Percentiles rank a stretch among this genome's conserved stretches.
These are phyloP conservation scores for Quercus tomentella DNA, from an alignment of 331 rosid species.

Conservation along the genomic window DNA sequence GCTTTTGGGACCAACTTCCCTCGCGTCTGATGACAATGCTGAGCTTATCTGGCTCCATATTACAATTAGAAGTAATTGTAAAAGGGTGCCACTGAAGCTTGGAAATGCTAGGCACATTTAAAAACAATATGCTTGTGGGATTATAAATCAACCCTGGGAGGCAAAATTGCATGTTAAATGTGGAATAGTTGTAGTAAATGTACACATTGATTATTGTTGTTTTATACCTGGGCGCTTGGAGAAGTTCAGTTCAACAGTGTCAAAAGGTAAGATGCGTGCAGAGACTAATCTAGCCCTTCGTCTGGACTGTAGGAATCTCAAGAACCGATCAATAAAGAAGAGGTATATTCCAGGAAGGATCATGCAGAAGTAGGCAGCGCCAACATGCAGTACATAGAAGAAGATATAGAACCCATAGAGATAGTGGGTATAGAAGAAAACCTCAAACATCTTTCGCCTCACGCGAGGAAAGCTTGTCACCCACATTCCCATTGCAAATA, in stretches of 20 bases:
- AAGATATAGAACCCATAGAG: slow-evolving; percentile 52
- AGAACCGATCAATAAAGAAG: slow-evolving; percentile 53
- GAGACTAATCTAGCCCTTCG: slow-evolving; percentile 35
- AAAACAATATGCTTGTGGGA: slow-evolving; percentile 57
- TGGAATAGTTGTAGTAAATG: too few species aligned
- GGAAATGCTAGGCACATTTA: slow-evolving; percentile 64
- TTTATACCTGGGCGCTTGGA: slow-evolving; percentile 54
- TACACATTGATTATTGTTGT: neutral
- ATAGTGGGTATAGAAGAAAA: slow-evolving; percentile 72
- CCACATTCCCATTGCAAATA: slow-evolving; percentile 55
- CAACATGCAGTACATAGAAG: slow-evolving; percentile 62
- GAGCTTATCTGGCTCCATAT: slow-evolving; percentile 43
- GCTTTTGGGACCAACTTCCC: slow-evolving; percentile 60
- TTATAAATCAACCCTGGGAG: slow-evolving; percentile 50
- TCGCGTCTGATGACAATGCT: slow-evolving; percentile 44
- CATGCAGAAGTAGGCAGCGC: slow-evolving; percentile 48
- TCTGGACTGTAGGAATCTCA: slow-evolving; percentile 63
- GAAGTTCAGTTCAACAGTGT: slow-evolving; percentile 52
- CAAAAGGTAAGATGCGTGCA: slow-evolving; percentile 57
- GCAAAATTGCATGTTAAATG: neutral
- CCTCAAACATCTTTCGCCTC: slow-evolving; percentile 65
- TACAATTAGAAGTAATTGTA: slow-evolving; percentile 58
- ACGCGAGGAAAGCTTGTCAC: slow-evolving; percentile 40
- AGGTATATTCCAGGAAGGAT: slow-evolving; percentile 70
- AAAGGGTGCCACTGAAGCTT: slow-evolving; percentile 88